These are phyloP conservation scores for Scleromitrula shiraiana DNA, from an alignment of 2,329 filamentous ascomycete species.

Conservation along the genomic window DNA sequence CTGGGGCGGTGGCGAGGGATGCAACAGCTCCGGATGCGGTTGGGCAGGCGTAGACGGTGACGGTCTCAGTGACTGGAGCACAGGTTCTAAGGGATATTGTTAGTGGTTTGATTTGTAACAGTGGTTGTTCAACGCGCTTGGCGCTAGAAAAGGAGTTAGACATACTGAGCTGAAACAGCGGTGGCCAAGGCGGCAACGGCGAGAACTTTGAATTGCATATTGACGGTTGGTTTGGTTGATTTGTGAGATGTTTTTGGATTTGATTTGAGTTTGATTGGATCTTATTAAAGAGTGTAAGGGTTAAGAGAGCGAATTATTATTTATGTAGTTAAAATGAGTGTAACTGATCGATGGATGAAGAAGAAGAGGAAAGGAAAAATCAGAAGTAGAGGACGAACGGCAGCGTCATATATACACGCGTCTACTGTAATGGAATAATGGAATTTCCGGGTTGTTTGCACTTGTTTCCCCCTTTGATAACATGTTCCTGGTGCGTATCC, in stretches of 20 bases:
- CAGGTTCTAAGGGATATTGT: too few species aligned
- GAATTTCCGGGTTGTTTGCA: not conserved
- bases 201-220: conserved; percentile 30
- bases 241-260: conserved; percentile 8
- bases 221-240: conserved; percentile 21
- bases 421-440: not conserved
- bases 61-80: too few species aligned
- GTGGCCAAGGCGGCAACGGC: conserved; percentile 26
- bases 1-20: conserved; percentile 14
- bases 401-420: conserved; percentile 9
- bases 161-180: conserved; percentile 22
- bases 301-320: conserved; percentile 12
- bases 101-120: too few species aligned
- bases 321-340: conserved; percentile 26
- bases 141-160: too few species aligned
- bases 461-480: conserved; percentile 8
- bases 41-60: conserved; percentile 25
- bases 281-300: conserved; percentile 14
- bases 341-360: conserved; percentile 25
- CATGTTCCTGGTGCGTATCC: not conserved
- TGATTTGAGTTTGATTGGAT: conserved; percentile 3
- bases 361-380: conserved; percentile 14
- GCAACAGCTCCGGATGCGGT: conserved; percentile 11
- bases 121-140: too few species aligned
- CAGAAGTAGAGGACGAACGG: not conserved